phyloP scores from a whole-genome alignment of 2,329 filamentous ascomycete genomes.

The Thielaviopsis ethacetica region DNA sequence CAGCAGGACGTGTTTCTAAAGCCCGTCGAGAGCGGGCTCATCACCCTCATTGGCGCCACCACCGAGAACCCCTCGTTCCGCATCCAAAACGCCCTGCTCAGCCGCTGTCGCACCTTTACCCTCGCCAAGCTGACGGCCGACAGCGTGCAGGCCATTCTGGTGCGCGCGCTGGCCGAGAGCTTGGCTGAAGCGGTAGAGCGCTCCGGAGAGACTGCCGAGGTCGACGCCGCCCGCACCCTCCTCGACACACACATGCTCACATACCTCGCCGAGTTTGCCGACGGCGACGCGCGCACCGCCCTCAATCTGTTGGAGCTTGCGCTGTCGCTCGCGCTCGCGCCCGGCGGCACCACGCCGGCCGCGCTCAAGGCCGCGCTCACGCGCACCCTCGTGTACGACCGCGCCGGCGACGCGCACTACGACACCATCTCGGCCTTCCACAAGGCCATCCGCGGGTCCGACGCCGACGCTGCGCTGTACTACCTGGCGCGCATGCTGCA shows the following conservation, averaged over 20 bases:
- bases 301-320: slow-evolving; percentile 85
- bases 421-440: slow-evolving; percentile 95
- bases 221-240: slow-evolving; percentile 24
- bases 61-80: slow-evolving; percentile 97
- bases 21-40: slow-evolving; percentile 77
- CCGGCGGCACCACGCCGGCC: slow-evolving; percentile 50
- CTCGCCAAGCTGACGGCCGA: slow-evolving; percentile 57
- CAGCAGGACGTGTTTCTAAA: slow-evolving; percentile 93
- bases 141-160: slow-evolving; percentile 57
- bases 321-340: slow-evolving; percentile 49
- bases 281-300: slow-evolving; percentile 84
- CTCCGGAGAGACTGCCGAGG: too few relatives aligned
- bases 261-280: slow-evolving; percentile 74
- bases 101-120: slow-evolving; percentile 81
- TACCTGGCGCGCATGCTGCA: slow-evolving; percentile 93
- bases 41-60: slow-evolving; percentile 86
- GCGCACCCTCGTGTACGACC: slow-evolving; percentile 86
- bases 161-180: slow-evolving; percentile 47
- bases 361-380: slow-evolving; percentile 71
- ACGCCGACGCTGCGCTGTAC: slow-evolving; percentile 79
- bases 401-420: slow-evolving; percentile 91
- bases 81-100: slow-evolving; percentile 72
- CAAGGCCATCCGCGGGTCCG: slow-evolving; percentile 79
- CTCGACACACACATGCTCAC: slow-evolving; percentile 60
- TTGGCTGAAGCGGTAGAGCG: not conserved